Evolutionary conservation across 495 filamentous ascomycete species (phyloP), one percentile per base, ranked within the genome.

Genomic region (Talaromyces liani): DNA sequence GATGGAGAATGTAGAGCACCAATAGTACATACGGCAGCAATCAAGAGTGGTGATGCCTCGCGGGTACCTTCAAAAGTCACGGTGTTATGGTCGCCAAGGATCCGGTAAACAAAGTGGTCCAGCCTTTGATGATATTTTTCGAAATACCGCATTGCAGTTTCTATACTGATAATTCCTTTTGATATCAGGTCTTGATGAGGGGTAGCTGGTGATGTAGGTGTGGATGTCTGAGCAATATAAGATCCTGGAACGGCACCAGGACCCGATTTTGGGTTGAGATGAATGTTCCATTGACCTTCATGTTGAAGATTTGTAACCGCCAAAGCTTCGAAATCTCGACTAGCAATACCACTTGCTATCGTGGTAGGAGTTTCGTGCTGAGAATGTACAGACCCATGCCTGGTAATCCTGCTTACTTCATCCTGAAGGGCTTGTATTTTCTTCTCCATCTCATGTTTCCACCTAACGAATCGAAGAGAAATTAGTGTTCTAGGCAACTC

Each of bases 11-110:
- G 56, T 34, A 58, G 56, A 9, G 64, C 60, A 7, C 60, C 61
- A 12, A 66, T 61, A 1, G 61, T 64, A 54, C 61, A 64, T 4
- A 66, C 55, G 2, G 65, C 62, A 12, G 61, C 24, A 12, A 57
- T 45, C 10, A 66, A 49, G 10, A 66, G 47, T 8, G 65, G 22
- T 16, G 65, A 66, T 1, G 45, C 6, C 16, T 24, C 45, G 3
- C 61, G 61, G 7, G 54, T 57, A 61, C 33, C 36, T 8, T 31
- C 57, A 34, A 59, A 36, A 27, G 58, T 45, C 16, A 41, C 34
- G 1, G 29, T 27, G 27, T 14, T 34, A 25, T 47, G 22, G 14
- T 60, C 58, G 4, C 33, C 36, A 1, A 60, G 36, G 27, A 47
- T 27, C 2, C 36, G 12, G 5, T 60, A 45, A 6, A 60, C 25